Evolutionary conservation across 257 asterid genomes (phyloP), one percentile per base, ranked within the genome.

Genomic region (Vinca minor): DNA sequence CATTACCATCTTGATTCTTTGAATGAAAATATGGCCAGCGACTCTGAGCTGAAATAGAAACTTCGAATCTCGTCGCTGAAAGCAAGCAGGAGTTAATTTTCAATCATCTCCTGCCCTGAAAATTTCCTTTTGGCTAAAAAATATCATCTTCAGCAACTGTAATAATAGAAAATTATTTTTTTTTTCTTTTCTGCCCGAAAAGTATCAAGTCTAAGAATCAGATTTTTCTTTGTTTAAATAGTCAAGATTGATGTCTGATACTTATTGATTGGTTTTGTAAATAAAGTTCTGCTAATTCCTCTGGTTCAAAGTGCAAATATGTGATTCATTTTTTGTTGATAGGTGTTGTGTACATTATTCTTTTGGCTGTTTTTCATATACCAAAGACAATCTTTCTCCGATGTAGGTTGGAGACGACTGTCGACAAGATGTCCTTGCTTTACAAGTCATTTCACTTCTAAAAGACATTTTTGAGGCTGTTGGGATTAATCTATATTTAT

Each of bases 341-440:
- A 8, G 47, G 14, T 0, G 12, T 8, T 14, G 4, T 41, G 23
- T 55, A 14, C 11, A 28, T 55, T 60, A 63, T 60, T 31, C 59
- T 45, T 70, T 66, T 42, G 50, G 52, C 17, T 69, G n/a, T n/a
- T n/a, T n/a, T n/a, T n/a, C n/a, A n/a, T n/a, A n/a, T n/a, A 52
- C 67, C 79, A 79, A 67, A 76, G 60, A 68, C 48, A 48, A 32
- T 61, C 72, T 80, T 76, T 1, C 58, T 73, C 36, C 73, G 58
- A 41, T 69, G 59, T 77, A 93, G 99, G 97, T 93, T 70, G 99
- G 99, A 71, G 99, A 93, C 85, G 99, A 93, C 69, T 93, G 99
- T 73, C 86, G 99, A 42, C 97, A 93, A 78, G 99, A 93, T 55
- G 96, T 93, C 66, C 95, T 93, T 72, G 97, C 99, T 62, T 78